Conservation (phyloP, 345 rosid genomes). For the Dovyalis caffra region DNA sequence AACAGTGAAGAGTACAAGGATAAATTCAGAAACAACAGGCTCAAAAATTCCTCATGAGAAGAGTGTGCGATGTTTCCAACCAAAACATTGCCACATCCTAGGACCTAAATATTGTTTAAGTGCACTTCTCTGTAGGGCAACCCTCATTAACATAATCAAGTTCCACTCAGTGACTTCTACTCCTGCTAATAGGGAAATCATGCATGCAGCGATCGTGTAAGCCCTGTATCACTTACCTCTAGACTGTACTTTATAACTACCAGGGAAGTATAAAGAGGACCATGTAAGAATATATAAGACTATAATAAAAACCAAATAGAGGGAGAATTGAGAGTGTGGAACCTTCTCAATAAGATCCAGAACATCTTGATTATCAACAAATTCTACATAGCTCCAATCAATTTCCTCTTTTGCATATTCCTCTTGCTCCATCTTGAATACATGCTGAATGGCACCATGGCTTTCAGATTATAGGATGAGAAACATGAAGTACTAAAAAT, state of each 20-base stretch:
- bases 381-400: too few species aligned
- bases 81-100: neutral
- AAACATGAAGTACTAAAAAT: conserved; percentile 17
- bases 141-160: neutral
- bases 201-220: too few species aligned
- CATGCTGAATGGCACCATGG: too few species aligned
- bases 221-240: neutral
- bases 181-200: neutral
- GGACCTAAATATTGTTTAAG: neutral
- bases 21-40: too few species aligned
- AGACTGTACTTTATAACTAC: neutral
- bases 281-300: neutral
- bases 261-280: conserved; percentile 9
- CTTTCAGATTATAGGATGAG: conserved; percentile 30
- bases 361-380: too few species aligned
- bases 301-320: too few species aligned
- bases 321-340: conserved; percentile 4
- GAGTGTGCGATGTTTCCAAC: neutral
- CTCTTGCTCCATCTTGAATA: too few species aligned
- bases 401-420: too few species aligned
- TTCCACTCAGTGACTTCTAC: neutral
- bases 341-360: too few species aligned
- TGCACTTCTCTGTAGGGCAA: neutral
- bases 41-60: too few species aligned
- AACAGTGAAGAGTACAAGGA: neutral